Evolutionary conservation across 495 filamentous ascomycete genomes (phyloP).

Genomic region (Aspergillus affinis): DNA sequence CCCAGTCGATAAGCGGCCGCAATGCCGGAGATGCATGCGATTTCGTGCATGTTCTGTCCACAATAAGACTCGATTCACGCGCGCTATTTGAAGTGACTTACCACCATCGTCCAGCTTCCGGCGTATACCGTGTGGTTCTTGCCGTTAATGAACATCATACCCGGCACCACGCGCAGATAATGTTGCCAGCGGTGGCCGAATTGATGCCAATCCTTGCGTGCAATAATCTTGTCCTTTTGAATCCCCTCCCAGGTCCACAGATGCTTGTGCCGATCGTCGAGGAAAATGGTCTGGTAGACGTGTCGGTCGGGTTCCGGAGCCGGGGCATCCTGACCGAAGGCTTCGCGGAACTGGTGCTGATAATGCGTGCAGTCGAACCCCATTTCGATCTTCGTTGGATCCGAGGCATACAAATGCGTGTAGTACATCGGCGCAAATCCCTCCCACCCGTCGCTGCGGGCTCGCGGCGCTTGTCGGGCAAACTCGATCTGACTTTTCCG

Average conservation of each 20-base stretch:
- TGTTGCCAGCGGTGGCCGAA: slow-evolving; percentile 81
- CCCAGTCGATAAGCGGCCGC: slow-evolving; percentile 78
- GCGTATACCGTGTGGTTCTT: slow-evolving; percentile 67
- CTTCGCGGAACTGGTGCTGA: slow-evolving; percentile 72
- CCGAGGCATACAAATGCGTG: slow-evolving; percentile 65
- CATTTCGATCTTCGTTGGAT: slow-evolving; percentile 77
- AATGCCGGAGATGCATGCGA: slow-evolving; percentile 74
- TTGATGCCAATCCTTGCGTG: slow-evolving; percentile 82
- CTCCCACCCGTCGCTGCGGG: slow-evolving; percentile 36
- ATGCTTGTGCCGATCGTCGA: slow-evolving; percentile 64
- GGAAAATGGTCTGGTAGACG: slow-evolving; percentile 81
- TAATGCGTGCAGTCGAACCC: slow-evolving; percentile 85
- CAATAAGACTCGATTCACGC: background rate
- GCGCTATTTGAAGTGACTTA: slow-evolving; percentile 30
- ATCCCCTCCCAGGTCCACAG: slow-evolving; percentile 76
- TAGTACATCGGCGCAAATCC: slow-evolving; percentile 81
- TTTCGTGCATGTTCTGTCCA: slow-evolving; percentile 72
- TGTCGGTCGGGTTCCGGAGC: slow-evolving; percentile 55
- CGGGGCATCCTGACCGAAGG: slow-evolving; percentile 35
- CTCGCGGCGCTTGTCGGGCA: slow-evolving; percentile 40
- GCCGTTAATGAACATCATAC: slow-evolving; percentile 80
- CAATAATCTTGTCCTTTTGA: slow-evolving; percentile 65
- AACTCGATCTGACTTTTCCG: slow-evolving; percentile 54
- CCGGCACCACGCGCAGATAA: slow-evolving; percentile 72
- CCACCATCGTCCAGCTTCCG: slow-evolving; percentile 75